phyloP scores from a whole-genome alignment of 2,329 filamentous ascomycete genomes.

The Nannizziopsis arthrosporioides region DNA sequence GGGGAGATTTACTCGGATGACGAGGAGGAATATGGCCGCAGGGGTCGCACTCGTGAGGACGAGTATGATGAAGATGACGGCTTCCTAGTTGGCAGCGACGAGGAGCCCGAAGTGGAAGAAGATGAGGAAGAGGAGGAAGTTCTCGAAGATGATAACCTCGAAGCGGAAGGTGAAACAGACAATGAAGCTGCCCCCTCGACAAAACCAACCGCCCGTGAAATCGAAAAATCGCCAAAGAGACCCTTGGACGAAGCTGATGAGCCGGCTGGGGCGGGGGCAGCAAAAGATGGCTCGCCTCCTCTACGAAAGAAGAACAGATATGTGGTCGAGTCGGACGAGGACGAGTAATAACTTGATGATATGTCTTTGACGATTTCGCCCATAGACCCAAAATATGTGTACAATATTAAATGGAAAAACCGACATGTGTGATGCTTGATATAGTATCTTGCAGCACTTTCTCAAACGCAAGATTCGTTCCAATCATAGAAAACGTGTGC shows the following conservation, averaged over 20 bases:
- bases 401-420: not conserved
- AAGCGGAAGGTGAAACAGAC: slow-evolving; percentile 36
- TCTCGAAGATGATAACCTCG: slow-evolving; percentile 34
- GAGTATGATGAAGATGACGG: slow-evolving; percentile 75
- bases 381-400: not conserved
- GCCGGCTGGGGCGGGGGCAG: slow-evolving; percentile 11
- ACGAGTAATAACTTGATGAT: slow-evolving; percentile 14
- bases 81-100: slow-evolving; percentile 50
- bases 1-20: slow-evolving; percentile 41
- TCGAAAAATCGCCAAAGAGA: slow-evolving; percentile 19
- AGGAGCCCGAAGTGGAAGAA: slow-evolving; percentile 37
- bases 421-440: too few species aligned
- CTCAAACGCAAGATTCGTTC: too few species aligned
- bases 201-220: slow-evolving; percentile 19
- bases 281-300: slow-evolving; percentile 26
- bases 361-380: not conserved
- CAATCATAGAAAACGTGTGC: too few species aligned
- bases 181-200: slow-evolving; percentile 21
- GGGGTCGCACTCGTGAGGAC: slow-evolving; percentile 52
- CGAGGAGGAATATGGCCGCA: slow-evolving; percentile 37
- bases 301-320: slow-evolving; percentile 38
- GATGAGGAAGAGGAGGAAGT: slow-evolving; percentile 34
- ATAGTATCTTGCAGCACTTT: too few species aligned
- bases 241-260: slow-evolving; percentile 15
- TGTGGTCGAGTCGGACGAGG: slow-evolving; percentile 40